Evolutionary conservation across 495 filamentous ascomycete species (phyloP).

Genomic region (Alectoria sarmentosa): DNA sequence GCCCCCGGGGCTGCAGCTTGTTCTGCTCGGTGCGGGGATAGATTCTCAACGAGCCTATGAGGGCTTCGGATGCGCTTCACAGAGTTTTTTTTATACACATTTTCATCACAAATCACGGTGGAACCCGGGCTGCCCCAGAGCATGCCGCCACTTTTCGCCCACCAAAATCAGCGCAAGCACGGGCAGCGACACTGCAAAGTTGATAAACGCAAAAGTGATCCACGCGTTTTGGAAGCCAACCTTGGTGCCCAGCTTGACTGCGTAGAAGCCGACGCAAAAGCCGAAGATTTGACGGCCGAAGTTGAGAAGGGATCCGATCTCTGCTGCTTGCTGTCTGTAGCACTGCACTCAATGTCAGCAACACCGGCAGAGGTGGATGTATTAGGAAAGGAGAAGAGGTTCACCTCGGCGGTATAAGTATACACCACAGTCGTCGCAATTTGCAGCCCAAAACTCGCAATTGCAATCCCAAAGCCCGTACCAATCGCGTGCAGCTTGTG

Average conservation of each 20-base stretch:
- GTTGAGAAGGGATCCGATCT: constrained; percentile 37
- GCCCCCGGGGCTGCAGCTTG: too few species aligned
- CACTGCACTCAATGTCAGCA: constrained; percentile 24
- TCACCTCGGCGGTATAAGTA: constrained; percentile 24
- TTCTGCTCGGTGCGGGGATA: too few species aligned
- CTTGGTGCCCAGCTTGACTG: constrained; percentile 15
- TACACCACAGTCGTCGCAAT: constrained; percentile 31
- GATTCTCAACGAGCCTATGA: neutral
- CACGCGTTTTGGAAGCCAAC: constrained; percentile 25
- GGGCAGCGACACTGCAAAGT: constrained; percentile 15
- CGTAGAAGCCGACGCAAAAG: constrained; percentile 34
- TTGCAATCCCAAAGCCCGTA: constrained; percentile 30
- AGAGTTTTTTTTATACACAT: neutral
- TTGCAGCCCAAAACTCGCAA: constrained; percentile 31
- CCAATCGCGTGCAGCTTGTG: constrained; percentile 23
- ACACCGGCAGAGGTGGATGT: neutral
- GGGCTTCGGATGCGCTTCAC: neutral
- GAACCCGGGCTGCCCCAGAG: constrained; percentile 8
- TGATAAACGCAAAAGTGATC: constrained; percentile 23
- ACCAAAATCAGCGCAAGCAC: constrained; percentile 16
- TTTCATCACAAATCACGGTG: constrained; percentile 3
- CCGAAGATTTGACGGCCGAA: constrained; percentile 33
- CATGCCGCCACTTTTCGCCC: constrained; percentile 15
- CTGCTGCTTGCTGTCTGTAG: constrained; percentile 38
- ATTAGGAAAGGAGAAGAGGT: neutral